Base-by-base conservation (phyloP, 495 filamentous ascomycete species). In the Hypoxylon lienhwacheense region DNA sequence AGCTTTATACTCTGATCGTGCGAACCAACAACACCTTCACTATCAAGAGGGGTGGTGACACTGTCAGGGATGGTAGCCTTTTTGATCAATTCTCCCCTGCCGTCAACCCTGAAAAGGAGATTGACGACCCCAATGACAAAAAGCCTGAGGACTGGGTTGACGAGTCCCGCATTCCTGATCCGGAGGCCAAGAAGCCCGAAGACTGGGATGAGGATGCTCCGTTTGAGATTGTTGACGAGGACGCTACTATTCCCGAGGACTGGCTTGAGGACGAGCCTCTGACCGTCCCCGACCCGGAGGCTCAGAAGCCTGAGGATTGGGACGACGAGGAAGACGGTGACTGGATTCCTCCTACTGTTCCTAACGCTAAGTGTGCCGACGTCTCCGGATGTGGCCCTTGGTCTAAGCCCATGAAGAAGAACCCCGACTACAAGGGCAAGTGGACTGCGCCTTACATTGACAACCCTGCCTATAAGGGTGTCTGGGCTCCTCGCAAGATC, bases 251-350 rank as follows among this genome's bases (percentile, higher is more conserved):
- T 77, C 95, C 95, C 37, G 93, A 85, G 47, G 92, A 97, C 73
- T 99, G 95, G 95, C 84, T 99, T 50, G 91, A 89, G 72, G 81
- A 96, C 59, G 95, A 97, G 77, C 85, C 91, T 52, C 75, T 78
- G 48, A 87, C 81, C 67, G 79, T 97, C 51, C 84, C 92, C 43
- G 95, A 99, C 79, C 95, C 95, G 35, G 92, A 97, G 77, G 91
- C 95, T 28, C 82, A 91, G 80, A 99, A 97, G 84, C 95, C 95
- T 53, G 95, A 97, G 77, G 93, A 97, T 66, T 99, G 95, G 95
- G 93, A 97, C 77, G 93, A 97, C 51, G 95, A 97, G 80, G 95
- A 99, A 76, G 95, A 99, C 77, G 95, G 95, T 67, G 95, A 99
- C 77, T 99, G 91, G 91, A 73, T 97, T 61, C 77, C 93, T 22